phyloP scores from a whole-genome alignment of 2,329 filamentous ascomycete species.

The Fusarium sp. region DNA sequence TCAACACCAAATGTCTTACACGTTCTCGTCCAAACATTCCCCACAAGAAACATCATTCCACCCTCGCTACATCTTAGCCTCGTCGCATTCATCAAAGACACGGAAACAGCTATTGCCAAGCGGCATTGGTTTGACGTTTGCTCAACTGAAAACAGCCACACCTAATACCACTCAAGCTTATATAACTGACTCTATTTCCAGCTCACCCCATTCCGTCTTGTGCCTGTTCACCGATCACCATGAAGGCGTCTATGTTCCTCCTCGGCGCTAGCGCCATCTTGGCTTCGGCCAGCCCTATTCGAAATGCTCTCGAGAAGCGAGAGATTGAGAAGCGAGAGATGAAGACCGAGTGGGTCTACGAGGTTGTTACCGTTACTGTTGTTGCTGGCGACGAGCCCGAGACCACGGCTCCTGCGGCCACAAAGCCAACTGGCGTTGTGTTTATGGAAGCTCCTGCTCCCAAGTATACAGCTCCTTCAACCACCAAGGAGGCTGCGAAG shows the following conservation, averaged over 20 bases:
- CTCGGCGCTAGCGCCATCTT: constrained; percentile 57
- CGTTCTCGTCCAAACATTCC: constrained; percentile 32
- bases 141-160: constrained; percentile 31
- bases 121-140: constrained; percentile 19
- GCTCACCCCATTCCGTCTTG: constrained; percentile 19
- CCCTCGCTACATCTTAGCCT: constrained; percentile 13
- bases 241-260: constrained; percentile 62
- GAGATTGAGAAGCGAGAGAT: constrained; percentile 52
- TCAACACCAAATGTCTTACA: constrained; percentile 39
- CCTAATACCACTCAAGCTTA: constrained; percentile 15
- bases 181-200: constrained; percentile 38
- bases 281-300: constrained; percentile 55
- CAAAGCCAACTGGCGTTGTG: constrained; percentile 31
- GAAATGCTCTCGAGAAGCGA: constrained; percentile 51
- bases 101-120: constrained; percentile 34
- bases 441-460: constrained; percentile 36
- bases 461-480: not conserved
- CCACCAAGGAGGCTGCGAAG: constrained; percentile 14
- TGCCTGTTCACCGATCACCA: constrained; percentile 47
- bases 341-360: constrained; percentile 53
- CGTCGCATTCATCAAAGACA: constrained; percentile 31
- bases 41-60: constrained; percentile 38
- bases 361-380: constrained; percentile 57
- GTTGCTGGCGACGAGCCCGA: constrained; percentile 45
- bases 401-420: constrained; percentile 24